Evolutionary conservation across 2,329 filamentous ascomycete species (phyloP), one percentile per base, ranked within the genome.

Genomic region (Ilyonectria mors-panacis): DNA sequence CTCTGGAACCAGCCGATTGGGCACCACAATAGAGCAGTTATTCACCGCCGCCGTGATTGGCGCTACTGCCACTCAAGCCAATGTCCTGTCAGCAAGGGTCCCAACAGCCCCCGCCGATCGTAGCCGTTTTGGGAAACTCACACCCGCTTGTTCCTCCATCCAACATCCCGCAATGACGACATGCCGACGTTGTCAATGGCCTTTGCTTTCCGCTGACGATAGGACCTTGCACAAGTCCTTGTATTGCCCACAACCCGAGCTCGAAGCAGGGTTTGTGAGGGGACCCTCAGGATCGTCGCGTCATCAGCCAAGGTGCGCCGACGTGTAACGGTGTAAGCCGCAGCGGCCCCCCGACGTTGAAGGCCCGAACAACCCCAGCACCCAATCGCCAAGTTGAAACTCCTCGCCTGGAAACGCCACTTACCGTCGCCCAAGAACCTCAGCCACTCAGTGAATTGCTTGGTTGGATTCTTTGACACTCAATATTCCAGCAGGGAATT

Each of bases 91-190:
- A 72, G 69, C 70, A 70, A 42, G 70, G 73, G 66, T 68, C 72
- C 57, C 65, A 63, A 70, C 70, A 64, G 63, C 68, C 53, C 48
- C 57, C 30, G 70, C 35, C 53, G 69, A 75, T 75, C 73, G 26
- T 69, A 33, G 23, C 73, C 67, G 59, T 66, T 74, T 74, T 54
- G 33, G 47, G 67, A 23, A 23, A 57, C 28, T 58, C 61, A 67
- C 64, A 67, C 62, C 68, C 60, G 62, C 71, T 71, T 68, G 23
- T 68, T 55, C 55, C 61, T 54, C 60, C 61, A 57, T 69, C 48
- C 53, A 63, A 65, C 62, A 63, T 59, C 28, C 51, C 63, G 26
- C 54, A 66, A 74, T 75, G 73, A 75, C 73, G 73, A 67, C 63
- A 75, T 73, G 44, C 62, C 70, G 69, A 73, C 70, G 69, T 64